Evolutionary conservation across 306 rosid species (phyloP).

Genomic region (Gillenia trifoliata): DNA sequence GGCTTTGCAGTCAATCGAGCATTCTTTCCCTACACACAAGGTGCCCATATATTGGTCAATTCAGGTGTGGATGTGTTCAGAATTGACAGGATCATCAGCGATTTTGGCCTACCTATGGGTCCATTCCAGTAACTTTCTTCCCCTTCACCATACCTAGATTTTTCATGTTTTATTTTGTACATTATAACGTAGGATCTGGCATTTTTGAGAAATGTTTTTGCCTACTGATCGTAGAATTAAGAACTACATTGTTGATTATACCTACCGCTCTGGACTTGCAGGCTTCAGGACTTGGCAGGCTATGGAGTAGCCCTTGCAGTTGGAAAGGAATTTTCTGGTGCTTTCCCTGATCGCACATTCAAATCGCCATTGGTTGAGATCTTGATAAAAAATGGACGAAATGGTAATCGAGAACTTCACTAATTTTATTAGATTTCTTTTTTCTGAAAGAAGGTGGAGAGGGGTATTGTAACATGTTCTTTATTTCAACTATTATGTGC

Average conservation of each 20-base stretch:
- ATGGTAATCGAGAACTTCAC: constrained; percentile 44
- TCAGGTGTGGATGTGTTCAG: constrained; percentile 83
- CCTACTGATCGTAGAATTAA: background rate
- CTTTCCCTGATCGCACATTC: constrained; percentile 66
- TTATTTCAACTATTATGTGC: constrained; percentile 10
- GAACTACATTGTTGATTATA: constrained; percentile 11
- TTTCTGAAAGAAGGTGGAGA: background rate
- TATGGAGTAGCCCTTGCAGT: constrained; percentile 73
- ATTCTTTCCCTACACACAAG: constrained; percentile 85
- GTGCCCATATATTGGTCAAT: constrained; percentile 58
- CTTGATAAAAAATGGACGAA: constrained; percentile 69
- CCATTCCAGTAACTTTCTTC: constrained; percentile 79
- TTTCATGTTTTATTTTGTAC: constrained; percentile 14
- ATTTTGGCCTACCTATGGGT: constrained; percentile 88
- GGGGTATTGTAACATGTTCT: constrained; percentile 8
- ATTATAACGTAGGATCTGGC: background rate
- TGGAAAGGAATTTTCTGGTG: constrained; percentile 47
- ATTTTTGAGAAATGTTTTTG: background rate
- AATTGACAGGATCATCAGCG: constrained; percentile 67
- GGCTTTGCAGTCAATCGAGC: constrained; percentile 97
- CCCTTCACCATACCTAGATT: constrained; percentile 12
- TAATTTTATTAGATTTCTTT: background rate
- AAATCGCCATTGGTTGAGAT: constrained; percentile 60
- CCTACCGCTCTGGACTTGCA: constrained; percentile 32
- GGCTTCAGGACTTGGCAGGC: constrained; percentile 92